A percentile compares a stretch with the other conserved stretches of the same genome.
Evolutionary conservation across 441 rosid species (phyloP).

Genomic region (Syzygium syzygioides): DNA sequence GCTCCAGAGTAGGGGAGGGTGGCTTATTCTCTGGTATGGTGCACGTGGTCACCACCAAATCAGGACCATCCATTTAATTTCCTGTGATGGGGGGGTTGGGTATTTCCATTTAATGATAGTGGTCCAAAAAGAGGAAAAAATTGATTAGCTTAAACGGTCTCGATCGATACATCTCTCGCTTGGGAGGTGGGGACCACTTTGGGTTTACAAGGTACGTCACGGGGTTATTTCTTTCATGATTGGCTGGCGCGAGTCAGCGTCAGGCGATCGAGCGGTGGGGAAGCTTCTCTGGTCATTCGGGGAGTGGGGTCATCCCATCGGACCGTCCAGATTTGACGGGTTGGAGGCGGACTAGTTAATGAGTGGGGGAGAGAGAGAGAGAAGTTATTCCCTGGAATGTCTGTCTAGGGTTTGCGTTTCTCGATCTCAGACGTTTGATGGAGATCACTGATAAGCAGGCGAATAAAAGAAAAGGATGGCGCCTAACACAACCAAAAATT

Average conservation of each 20-base stretch:
- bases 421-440: background rate
- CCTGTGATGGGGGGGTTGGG: background rate
- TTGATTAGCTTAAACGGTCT: constrained; percentile 14
- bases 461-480: background rate
- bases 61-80: constrained; percentile 20
- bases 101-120: background rate
- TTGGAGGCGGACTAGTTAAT: background rate
- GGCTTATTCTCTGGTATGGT: background rate
- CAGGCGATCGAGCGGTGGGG: background rate
- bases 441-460: background rate
- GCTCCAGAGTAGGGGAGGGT: background rate
- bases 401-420: background rate
- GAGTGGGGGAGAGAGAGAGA: background rate
- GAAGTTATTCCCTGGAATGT: background rate
- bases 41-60: constrained; percentile 12
- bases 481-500: background rate
- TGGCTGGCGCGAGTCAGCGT: background rate
- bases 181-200: background rate
- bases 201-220: background rate
- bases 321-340: background rate
- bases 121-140: constrained; percentile 11
- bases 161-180: background rate
- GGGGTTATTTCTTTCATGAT: background rate
- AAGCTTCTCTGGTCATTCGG: background rate
- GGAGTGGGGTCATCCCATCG: background rate